These are phyloP conservation scores for Bretschneidera sinensis DNA, from an alignment of 345 rosid species.

Conservation along the genomic window DNA sequence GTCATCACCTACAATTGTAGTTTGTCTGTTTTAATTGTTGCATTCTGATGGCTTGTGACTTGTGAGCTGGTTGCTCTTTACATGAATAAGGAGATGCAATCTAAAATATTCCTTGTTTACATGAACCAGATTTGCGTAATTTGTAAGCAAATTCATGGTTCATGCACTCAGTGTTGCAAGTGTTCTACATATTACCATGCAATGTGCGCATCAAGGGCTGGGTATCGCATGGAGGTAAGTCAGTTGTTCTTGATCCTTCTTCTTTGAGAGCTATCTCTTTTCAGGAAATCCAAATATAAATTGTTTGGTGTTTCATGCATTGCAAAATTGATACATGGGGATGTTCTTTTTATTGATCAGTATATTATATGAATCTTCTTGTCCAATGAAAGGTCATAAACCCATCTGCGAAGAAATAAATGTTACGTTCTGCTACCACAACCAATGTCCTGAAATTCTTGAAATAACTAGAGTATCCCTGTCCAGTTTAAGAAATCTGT, in stretches of 20 bases:
- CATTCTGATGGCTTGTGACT: not conserved
- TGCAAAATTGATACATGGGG: not conserved
- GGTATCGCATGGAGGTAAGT: conserved; percentile 90
- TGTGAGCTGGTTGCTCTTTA: conserved; percentile 7
- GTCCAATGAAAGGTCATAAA: too few species aligned
- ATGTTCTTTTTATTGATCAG: not conserved
- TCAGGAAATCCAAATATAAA: too few species aligned
- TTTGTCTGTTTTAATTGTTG: too few species aligned
- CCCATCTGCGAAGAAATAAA: too few species aligned
- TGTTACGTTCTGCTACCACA: too few species aligned
- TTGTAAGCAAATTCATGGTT: conserved; percentile 95
- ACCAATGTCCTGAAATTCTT: too few species aligned
- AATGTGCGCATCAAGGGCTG: conserved; percentile 97
- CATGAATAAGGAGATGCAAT: conserved; percentile 5
- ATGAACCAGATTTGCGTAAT: conserved; percentile 80
- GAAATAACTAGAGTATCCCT: too few species aligned
- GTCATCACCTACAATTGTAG: too few species aligned
- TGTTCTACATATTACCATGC: conserved; percentile 95
- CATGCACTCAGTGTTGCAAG: conserved; percentile 87
- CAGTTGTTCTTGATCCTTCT: conserved; percentile 12
- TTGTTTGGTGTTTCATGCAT: too few species aligned
- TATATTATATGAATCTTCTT: too few species aligned
- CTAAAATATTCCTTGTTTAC: conserved; percentile 13
- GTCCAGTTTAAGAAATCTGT: too few species aligned
- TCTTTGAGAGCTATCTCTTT: too few species aligned